A percentile compares a stretch with the other conserved stretches of the same genome.
Conservation (phyloP, 352 stramenopile genomes). For the Blastocystis hominis region DNA sequence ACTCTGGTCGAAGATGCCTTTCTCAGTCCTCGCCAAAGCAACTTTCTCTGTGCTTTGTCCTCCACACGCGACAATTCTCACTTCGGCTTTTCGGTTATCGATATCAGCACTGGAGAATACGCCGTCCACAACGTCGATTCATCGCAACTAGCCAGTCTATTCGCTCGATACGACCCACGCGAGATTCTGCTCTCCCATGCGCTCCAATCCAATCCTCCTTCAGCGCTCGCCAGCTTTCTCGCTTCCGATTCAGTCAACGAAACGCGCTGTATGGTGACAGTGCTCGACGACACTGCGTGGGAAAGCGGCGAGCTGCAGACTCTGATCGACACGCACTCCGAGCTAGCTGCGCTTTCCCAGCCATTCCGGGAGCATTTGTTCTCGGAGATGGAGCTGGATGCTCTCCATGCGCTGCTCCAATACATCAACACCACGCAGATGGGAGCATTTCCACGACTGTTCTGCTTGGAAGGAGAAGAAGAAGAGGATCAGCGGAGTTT, state of each 20-base stretch:
- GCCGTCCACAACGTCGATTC: constrained; percentile 21
- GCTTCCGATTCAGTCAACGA: not conserved
- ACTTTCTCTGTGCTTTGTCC: constrained; percentile 33
- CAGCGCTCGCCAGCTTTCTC: not conserved
- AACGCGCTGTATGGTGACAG: not conserved
- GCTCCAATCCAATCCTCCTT: not conserved
- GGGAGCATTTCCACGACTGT: constrained; percentile 33
- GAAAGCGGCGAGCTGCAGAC: not conserved
- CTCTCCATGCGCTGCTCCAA: not conserved
- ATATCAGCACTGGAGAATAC: constrained; percentile 46
- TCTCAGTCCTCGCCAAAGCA: constrained; percentile 30
- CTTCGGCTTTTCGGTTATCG: constrained; percentile 33
- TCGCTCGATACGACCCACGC: constrained; percentile 39
- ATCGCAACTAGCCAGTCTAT: constrained; percentile 14
- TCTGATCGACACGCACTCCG: not conserved
- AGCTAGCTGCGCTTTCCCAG: not conserved
- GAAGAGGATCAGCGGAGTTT: not conserved
- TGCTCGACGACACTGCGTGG: not conserved
- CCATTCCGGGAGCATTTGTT: not conserved
- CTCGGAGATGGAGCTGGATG: not conserved
- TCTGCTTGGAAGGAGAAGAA: not conserved
- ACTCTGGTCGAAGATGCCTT: constrained; percentile 47
- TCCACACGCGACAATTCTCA: not conserved
- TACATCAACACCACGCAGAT: constrained; percentile 48
- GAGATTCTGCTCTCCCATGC: not conserved